A percentile compares a stretch with the other conserved stretches of the same genome.
Conservation (phyloP, 768 basidiomycete genomes). For the Zangia roseola region DNA sequence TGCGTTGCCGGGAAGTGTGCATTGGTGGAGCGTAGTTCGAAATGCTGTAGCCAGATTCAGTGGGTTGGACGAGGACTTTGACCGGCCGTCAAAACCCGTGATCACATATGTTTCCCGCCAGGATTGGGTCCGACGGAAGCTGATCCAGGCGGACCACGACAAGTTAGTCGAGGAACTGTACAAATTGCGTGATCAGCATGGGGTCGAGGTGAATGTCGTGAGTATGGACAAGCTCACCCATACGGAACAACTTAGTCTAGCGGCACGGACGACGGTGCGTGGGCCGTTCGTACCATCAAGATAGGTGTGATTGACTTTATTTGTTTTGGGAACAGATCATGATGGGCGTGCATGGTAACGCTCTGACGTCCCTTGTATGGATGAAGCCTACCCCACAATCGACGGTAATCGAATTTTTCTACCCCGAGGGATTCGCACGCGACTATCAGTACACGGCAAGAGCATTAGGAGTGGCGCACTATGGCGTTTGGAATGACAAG, state of each 20-base stretch:
- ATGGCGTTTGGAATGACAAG: conserved; percentile 80
- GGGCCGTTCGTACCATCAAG: neutral
- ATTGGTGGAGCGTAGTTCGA: conserved; percentile 86
- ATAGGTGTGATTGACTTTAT: neutral
- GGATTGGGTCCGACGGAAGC: conserved; percentile 82
- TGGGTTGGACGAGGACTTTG: conserved; percentile 48
- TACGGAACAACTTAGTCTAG: conserved; percentile 75
- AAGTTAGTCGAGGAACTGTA: conserved; percentile 72
- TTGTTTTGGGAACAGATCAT: conserved; percentile 61
- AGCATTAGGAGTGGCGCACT: conserved; percentile 82
- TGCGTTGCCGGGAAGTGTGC: conserved; percentile 64
- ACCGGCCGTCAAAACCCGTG: conserved; percentile 62
- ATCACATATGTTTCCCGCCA: conserved; percentile 94
- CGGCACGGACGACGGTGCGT: conserved; percentile 82
- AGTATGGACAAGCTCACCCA: conserved; percentile 79
- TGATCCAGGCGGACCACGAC: conserved; percentile 75
- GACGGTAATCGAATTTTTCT: conserved; percentile 93
- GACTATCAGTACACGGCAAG: conserved; percentile 83
- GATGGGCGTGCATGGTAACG: conserved; percentile 95
- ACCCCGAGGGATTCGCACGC: conserved; percentile 76
- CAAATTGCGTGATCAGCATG: conserved; percentile 64
- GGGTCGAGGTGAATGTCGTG: conserved; percentile 87
- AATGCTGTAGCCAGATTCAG: conserved; percentile 72
- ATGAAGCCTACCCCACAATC: conserved; percentile 83
- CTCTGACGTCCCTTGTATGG: conserved; percentile 85